Evolutionary conservation across 306 rosid genomes (phyloP).

Genomic region (Astragalus glycyphyllos): DNA sequence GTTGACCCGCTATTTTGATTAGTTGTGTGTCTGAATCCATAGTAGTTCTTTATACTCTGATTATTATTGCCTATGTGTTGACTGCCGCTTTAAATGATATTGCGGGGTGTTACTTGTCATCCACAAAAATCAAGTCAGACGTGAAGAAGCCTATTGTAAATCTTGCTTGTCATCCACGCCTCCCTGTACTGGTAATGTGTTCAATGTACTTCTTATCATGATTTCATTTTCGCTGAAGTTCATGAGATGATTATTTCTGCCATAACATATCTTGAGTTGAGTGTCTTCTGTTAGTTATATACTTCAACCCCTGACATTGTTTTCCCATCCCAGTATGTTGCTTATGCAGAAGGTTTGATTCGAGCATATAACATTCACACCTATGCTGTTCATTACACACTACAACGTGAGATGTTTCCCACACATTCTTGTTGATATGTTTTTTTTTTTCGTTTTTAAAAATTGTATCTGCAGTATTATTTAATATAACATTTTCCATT

Average conservation of each 20-base stretch:
- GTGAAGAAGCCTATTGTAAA: slow-evolving; percentile 90
- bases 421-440: slow-evolving; percentile 35
- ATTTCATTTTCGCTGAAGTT: slow-evolving; percentile 33
- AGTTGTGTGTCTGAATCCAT: no score
- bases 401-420: slow-evolving; percentile 71
- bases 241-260: slow-evolving; percentile 10
- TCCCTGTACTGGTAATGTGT: slow-evolving; percentile 77
- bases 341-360: slow-evolving; percentile 93
- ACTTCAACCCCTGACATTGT: slow-evolving; percentile 38
- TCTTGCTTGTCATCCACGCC: slow-evolving; percentile 99
- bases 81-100: no score
- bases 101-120: no score
- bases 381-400: slow-evolving; percentile 92
- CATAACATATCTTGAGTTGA: slow-evolving; percentile 4
- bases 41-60: no score
- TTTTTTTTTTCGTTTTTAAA: slow-evolving; percentile 7
- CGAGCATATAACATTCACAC: slow-evolving; percentile 93
- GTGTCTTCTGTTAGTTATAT: slow-evolving; percentile 37
- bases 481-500: slow-evolving; percentile 44
- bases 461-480: slow-evolving; percentile 22
- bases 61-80: no score
- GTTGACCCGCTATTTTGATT: no score
- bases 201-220: slow-evolving; percentile 24
- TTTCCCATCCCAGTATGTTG: slow-evolving; percentile 72
- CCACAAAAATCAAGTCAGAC: slow-evolving; percentile 93